Evolutionary conservation across 2,329 filamentous ascomycete species (phyloP).

Genomic region (Byssothecium circinans): DNA sequence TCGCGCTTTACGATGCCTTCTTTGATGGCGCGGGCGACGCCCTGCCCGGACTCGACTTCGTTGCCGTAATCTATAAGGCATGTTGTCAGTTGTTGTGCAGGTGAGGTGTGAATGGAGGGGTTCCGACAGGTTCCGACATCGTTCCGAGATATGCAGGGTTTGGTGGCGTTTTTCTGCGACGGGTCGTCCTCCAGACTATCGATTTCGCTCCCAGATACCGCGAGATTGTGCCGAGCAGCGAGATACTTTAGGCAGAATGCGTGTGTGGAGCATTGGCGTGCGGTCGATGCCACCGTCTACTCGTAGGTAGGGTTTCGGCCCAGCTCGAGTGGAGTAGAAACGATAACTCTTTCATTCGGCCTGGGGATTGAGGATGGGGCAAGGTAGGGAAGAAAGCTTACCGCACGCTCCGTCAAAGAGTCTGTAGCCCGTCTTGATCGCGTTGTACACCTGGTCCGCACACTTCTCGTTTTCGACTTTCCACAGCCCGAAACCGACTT

Average conservation of each 20-base stretch:
- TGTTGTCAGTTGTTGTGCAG: conserved; percentile 3
- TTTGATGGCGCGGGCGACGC: conserved; percentile 43
- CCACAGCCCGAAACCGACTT: conserved; percentile 41
- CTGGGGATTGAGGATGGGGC: not conserved
- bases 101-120: not conserved
- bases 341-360: not conserved
- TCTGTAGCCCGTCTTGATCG: conserved; percentile 44
- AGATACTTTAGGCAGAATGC: conserved; percentile 3
- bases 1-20: conserved; percentile 51
- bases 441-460: conserved; percentile 39
- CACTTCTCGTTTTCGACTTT: conserved; percentile 37
- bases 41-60: conserved; percentile 41
- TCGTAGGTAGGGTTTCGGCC: too few species aligned
- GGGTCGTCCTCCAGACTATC: conserved; percentile 17
- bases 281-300: not conserved
- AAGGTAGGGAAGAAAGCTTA: conserved; percentile 19
- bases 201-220: conserved; percentile 1
- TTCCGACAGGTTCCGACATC: conserved; percentile 15
- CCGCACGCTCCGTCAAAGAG: conserved; percentile 43
- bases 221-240: conserved; percentile 5
- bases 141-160: conserved; percentile 21
- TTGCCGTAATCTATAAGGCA: conserved; percentile 40
- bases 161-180: conserved; percentile 15
- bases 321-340: not conserved
- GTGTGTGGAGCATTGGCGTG: not conserved